Percentiles rank a stretch among this genome's conserved stretches.
These are phyloP conservation scores for Cystoderma amianthinum DNA, from an alignment of 768 basidiomycete genomes.

Conservation along the genomic window DNA sequence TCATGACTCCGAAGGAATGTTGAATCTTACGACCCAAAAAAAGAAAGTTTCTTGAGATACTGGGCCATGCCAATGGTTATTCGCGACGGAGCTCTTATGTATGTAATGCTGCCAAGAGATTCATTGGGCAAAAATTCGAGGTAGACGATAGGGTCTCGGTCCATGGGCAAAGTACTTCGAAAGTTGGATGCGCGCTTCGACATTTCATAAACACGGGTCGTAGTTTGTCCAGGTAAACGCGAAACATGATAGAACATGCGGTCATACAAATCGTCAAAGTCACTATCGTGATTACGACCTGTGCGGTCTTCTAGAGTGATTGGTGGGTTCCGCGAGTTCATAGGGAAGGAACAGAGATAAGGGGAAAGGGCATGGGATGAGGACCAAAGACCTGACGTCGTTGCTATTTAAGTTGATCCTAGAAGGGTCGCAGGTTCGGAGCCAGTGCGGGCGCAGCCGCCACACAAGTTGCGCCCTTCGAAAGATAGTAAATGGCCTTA, in stretches of 20 bases:
- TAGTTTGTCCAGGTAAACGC: slow-evolving; percentile 33
- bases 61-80: slow-evolving; percentile 51
- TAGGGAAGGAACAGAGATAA: slow-evolving; percentile 1
- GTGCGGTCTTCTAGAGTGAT: slow-evolving; percentile 67
- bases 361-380: slow-evolving; percentile 1
- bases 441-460: slow-evolving; percentile 9
- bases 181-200: slow-evolving; percentile 55
- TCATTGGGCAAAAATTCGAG: slow-evolving; percentile 57
- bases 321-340: slow-evolving; percentile 25
- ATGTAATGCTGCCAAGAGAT: slow-evolving; percentile 54
- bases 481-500: background rate
- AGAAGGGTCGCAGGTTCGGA: slow-evolving; percentile 6
- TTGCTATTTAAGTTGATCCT: slow-evolving; percentile 7
- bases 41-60: slow-evolving; percentile 55
- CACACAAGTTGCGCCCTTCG: background rate
- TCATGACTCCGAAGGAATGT: background rate
- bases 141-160: slow-evolving; percentile 43
- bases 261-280: slow-evolving; percentile 78
- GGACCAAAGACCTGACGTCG: slow-evolving; percentile 2
- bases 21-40: slow-evolving; percentile 59
- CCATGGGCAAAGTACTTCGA: slow-evolving; percentile 45
- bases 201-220: slow-evolving; percentile 61
- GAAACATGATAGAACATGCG: slow-evolving; percentile 62
- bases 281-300: slow-evolving; percentile 42
- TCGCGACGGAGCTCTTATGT: slow-evolving; percentile 31